Evolutionary conservation across 2,329 filamentous ascomycete species (phyloP), one percentile per base, ranked within the genome.

Genomic region (Sporothrix inflata): DNA sequence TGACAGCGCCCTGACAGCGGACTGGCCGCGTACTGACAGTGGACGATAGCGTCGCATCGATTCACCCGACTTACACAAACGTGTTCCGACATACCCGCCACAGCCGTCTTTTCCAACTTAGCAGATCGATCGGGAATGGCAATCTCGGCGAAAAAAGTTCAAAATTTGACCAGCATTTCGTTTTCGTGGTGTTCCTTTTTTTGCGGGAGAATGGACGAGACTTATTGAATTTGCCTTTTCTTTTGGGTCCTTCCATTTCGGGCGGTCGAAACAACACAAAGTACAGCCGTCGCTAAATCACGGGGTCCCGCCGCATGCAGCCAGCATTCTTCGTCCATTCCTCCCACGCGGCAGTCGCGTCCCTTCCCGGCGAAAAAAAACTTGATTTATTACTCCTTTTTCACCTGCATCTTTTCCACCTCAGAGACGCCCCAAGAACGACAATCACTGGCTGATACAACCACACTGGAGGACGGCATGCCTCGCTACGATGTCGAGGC

Each of bases 341-440:
- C 51, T 53, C 53, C 27, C 27, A 9, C 27, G 60, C 38, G 38
- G 60, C 38, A 45, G 38, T 24, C 60, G 60, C 60, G 60, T 45
- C 38, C n/a, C 51, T 14, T 30, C 4, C 12, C 30, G 30, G 6
- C 3, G 6, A 5, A n/a, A 65, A 42, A 65, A 12, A 4, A 19
- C 38, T n/a, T 24, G n/a, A n/a, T 65, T 63, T 45, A 27, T 65
- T 65, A 24, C 49, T n/a, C 38, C 60, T 12, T 45, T 45, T 65
- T 16, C 11, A 21, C 14, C 12, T 34, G 30, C 30, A 34, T 34
- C 30, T n/a, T n/a, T n/a, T n/a, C n/a, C n/a, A n/a, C n/a, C n/a
- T n/a, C n/a, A n/a, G n/a, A n/a, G n/a, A n/a, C n/a, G n/a, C n/a
- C n/a, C n/a, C n/a, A n/a, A n/a, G n/a, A n/a, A n/a, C n/a, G n/a